Conservation (phyloP, 805 yeast species). For the Trichomonascus vanleenenianus region DNA sequence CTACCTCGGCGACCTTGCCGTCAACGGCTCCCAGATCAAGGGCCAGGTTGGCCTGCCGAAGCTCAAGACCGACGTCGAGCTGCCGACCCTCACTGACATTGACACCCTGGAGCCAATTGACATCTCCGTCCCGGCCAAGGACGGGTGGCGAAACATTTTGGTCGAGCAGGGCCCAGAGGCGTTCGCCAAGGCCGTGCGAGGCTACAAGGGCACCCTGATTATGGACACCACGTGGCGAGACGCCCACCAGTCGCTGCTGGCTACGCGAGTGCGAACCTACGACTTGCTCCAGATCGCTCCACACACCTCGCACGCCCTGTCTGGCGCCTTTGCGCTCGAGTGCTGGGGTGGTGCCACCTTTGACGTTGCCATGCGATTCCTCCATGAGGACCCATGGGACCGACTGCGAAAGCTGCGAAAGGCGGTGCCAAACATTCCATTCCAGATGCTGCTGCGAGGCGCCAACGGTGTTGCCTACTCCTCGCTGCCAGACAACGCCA, state of each 20-base stretch:
- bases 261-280: constrained; percentile 93
- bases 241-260: constrained; percentile 95
- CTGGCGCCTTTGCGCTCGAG: constrained; percentile 90
- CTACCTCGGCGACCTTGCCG: constrained; percentile 88
- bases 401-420: constrained; percentile 81
- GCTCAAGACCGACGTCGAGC: constrained; percentile 60
- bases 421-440: constrained; percentile 95
- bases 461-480: constrained; percentile 99
- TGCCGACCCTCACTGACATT: constrained; percentile 65
- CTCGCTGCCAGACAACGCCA: constrained; percentile 96
- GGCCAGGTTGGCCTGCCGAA: constrained; percentile 95
- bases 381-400: constrained; percentile 98
- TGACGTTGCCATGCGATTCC: constrained; percentile 96
- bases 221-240: constrained; percentile 99
- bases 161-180: constrained; percentile 80
- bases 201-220: constrained; percentile 75
- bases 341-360: constrained; percentile 99
- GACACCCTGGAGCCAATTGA: constrained; percentile 52
- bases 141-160: constrained; percentile 90
- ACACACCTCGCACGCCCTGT: constrained; percentile 81
- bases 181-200: constrained; percentile 83
- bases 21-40: constrained; percentile 90
- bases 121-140: constrained; percentile 49
- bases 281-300: constrained; percentile 90
- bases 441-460: constrained; percentile 98